Base-by-base conservation (phyloP, 345 rosid genomes). In the Noccaea caerulescens region DNA sequence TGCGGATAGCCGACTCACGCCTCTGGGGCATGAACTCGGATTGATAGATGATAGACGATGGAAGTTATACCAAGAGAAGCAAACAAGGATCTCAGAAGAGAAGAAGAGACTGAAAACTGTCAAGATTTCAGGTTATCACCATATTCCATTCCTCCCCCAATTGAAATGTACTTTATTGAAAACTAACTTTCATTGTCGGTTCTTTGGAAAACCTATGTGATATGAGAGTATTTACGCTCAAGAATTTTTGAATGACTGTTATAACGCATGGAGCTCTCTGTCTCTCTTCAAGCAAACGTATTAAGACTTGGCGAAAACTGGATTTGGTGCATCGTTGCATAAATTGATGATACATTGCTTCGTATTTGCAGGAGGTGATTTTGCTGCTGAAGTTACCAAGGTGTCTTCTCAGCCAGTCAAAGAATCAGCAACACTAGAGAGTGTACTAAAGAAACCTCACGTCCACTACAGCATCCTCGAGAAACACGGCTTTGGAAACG, bases 1-100 rank as follows among this genome's bases (percentile, higher is more conserved):
- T 79, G 96, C 98, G 4, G 98, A 93, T 81, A 89, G 97, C 71
- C 94, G 98, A 71, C 97, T 93, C 71, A 93, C 98, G 13, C 97
- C 98, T 73, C 67, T 93, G 79, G 98, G 94, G 16, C 84, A 79
- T 65, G 97, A 89, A 74, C 83, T 93, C 70, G 98, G 98, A 67
- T 51, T 93, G 81, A 93, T 93, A 80, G 90, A 91, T 74, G 91
- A 89, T 77, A 86, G 93, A 70, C 91, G 93, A 58, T 93, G 98
- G 98, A 81, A 82, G 79, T 65, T 87, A 52, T 91, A 91, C 84
- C 87, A 85, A 76, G 97, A 86, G 45, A 93, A 93, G 80, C 98
- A 91, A 86, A 74, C 84, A 72, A 85, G 79, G 73, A 86, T 93
- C 69, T 64, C 82, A 55, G 94, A 89, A 72, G 98, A 93, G 74